Conservation (phyloP, 805 yeast genomes). For the Saccharomycopsis javanensis region DNA sequence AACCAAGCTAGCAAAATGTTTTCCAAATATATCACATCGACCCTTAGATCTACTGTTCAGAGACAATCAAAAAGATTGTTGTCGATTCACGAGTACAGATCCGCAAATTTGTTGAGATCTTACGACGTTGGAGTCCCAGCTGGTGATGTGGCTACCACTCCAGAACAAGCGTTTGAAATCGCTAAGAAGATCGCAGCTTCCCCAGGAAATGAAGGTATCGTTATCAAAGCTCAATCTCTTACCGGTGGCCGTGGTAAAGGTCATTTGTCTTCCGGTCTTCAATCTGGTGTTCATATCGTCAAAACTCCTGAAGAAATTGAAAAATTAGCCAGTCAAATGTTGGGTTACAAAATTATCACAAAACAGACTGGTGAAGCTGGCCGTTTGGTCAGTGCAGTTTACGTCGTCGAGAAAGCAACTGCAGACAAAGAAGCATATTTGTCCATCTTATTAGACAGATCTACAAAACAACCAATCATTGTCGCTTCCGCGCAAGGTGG, state of each 20-base stretch:
- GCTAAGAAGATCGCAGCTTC: conserved; percentile 57
- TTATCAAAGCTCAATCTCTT: conserved; percentile 95
- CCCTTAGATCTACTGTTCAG: not conserved
- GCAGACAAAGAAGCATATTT: conserved; percentile 92
- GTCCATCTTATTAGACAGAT: conserved; percentile 92
- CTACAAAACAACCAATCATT: conserved; percentile 79
- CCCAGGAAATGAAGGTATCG: conserved; percentile 58
- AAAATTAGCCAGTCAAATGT: conserved; percentile 80
- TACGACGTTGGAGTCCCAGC: conserved; percentile 88
- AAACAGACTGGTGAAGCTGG: conserved; percentile 98
- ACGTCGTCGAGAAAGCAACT: conserved; percentile 88
- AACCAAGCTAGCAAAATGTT: too few species aligned
- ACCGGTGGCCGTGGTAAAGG: conserved; percentile 99
- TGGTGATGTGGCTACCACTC: conserved; percentile 85
- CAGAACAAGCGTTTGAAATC: conserved; percentile 75
- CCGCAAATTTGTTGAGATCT: conserved; percentile 72
- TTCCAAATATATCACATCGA: not conserved
- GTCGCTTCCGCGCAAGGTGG: conserved; percentile 98
- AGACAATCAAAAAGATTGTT: conserved; percentile 48
- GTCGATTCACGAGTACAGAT: conserved; percentile 92
- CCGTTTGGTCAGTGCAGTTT: conserved; percentile 93
- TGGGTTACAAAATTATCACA: conserved; percentile 87
- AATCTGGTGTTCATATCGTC: conserved; percentile 94
- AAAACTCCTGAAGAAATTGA: conserved; percentile 77
- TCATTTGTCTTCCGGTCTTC: conserved; percentile 86